A percentile compares a stretch with the other conserved stretches of the same genome.
Conservation (phyloP, 208 protist species). For the Trichomonas vaginalis region DNA sequence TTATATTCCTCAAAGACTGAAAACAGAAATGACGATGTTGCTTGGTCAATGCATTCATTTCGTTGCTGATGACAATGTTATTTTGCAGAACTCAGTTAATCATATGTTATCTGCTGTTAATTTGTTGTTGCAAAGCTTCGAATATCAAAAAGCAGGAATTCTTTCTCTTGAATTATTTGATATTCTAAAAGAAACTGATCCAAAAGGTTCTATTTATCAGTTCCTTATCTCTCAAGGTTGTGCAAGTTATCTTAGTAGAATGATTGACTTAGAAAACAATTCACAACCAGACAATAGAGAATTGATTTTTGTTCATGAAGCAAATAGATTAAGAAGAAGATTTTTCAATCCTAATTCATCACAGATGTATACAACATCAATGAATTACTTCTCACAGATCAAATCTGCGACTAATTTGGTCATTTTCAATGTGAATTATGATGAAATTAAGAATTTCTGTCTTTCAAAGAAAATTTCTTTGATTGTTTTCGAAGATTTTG, state of each 20-base stretch:
- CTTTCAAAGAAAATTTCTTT: background rate
- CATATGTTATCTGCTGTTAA: background rate
- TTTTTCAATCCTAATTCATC: background rate
- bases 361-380: background rate
- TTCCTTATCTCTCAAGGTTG: background rate
- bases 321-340: background rate
- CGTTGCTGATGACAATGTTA: background rate
- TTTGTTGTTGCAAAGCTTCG: background rate
- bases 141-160: background rate
- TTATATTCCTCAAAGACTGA: background rate
- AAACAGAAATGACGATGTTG: background rate
- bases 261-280: background rate
- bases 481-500: background rate
- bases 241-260: background rate
- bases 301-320: background rate
- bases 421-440: background rate
- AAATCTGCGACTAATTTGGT: background rate
- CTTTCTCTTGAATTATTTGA: background rate
- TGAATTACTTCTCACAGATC: background rate
- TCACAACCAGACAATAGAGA: background rate
- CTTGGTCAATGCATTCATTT: background rate
- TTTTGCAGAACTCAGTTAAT: background rate
- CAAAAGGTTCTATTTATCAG: background rate
- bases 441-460: background rate
- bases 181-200: background rate